Evolutionary conservation across 1,284 basidiomycete genomes (phyloP).

Genomic region (Microbotryum saponariae): DNA sequence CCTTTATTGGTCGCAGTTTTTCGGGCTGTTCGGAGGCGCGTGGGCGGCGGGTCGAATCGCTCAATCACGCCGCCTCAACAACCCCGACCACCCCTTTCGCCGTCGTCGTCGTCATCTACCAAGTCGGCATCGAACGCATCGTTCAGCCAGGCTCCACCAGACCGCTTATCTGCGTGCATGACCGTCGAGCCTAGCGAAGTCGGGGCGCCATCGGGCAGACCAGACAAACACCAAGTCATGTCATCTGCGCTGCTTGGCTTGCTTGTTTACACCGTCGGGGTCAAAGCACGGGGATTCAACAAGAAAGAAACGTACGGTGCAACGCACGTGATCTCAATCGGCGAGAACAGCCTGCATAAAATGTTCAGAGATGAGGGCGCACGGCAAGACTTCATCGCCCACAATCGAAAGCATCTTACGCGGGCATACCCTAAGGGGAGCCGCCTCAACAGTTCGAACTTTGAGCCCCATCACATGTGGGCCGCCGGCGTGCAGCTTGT

Average conservation of each 20-base stretch:
- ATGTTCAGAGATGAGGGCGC: constrained; percentile 44
- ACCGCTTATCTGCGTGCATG: neutral
- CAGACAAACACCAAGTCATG: constrained; percentile 46
- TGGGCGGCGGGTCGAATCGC: neutral
- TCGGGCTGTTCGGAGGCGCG: constrained; percentile 6
- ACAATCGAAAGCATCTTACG: constrained; percentile 76
- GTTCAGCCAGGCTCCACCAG: constrained; percentile 8
- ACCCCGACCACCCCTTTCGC: neutral
- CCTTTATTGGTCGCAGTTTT: neutral
- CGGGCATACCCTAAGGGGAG: constrained; percentile 83
- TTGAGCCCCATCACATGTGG: constrained; percentile 84
- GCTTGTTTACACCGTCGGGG: constrained; percentile 89
- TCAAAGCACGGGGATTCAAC: constrained; percentile 68
- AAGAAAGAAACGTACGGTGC: constrained; percentile 79
- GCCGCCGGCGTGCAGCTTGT: constrained; percentile 85
- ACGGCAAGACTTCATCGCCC: constrained; percentile 74
- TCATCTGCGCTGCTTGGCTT: constrained; percentile 64
- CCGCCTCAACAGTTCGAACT: constrained; percentile 78
- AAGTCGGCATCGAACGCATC: neutral
- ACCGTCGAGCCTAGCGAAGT: neutral
- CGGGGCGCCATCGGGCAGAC: no score
- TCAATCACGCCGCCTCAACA: neutral
- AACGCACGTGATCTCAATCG: constrained; percentile 87
- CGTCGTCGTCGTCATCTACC: neutral
- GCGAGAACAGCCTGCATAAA: constrained; percentile 64